phyloP scores from a whole-genome alignment of 225 moss, liverwort and hornwort genomes.

The Takakia lepidozioides region DNA sequence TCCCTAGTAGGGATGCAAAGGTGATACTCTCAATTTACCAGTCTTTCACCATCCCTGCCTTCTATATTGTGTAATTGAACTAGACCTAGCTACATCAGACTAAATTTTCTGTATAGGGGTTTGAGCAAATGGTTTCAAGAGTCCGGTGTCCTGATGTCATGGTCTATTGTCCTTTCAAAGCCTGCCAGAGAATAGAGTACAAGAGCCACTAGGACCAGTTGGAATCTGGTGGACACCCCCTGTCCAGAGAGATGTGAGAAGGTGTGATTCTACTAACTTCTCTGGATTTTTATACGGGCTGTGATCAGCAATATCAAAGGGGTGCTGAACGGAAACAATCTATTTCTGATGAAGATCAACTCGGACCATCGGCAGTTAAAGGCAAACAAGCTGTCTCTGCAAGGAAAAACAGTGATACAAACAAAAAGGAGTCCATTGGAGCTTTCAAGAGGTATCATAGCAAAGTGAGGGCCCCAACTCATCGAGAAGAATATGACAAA shows the following conservation, averaged over 20 bases:
- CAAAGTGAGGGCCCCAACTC: constrained; percentile 22
- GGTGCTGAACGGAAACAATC: neutral
- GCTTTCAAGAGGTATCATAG: constrained; percentile 10
- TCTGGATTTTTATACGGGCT: no score
- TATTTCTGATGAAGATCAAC: neutral
- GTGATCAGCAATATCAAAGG: constrained; percentile 4
- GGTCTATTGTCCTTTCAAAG: no score
- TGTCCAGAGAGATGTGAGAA: no score
- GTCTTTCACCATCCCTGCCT: neutral
- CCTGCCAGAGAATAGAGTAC: no score
- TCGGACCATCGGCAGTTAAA: constrained; percentile 3
- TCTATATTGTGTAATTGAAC: neutral
- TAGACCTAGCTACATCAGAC: neutral
- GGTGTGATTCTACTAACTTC: no score
- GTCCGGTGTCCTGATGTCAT: no score
- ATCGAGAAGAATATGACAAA: constrained; percentile 41
- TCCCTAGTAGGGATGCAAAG: constrained; percentile 14
- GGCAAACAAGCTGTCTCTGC: constrained; percentile 1
- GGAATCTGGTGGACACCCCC: no score
- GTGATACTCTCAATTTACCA: constrained; percentile 6
- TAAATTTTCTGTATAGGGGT: no score
- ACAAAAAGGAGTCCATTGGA: constrained; percentile 12
- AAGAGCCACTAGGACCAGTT: no score
- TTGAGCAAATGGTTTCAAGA: no score
- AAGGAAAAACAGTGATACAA: constrained; percentile 3